Percentiles rank a stretch among this genome's conserved stretches.
Evolutionary conservation across 2,329 filamentous ascomycete genomes (phyloP).

Genomic region (Apiospora rasikravindrae): DNA sequence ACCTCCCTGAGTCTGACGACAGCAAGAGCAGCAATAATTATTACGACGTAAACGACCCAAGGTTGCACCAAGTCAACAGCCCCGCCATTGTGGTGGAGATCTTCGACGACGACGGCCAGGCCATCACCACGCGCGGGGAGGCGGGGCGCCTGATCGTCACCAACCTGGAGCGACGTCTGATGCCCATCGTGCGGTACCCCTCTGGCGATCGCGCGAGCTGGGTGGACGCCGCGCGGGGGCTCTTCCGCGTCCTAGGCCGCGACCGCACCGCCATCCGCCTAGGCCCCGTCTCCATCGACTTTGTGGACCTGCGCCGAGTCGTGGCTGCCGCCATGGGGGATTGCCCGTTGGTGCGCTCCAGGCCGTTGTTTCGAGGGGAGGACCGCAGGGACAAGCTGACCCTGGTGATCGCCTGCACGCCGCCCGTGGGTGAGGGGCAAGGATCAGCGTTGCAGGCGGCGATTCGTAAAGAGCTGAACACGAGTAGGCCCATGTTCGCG

Average conservation of each 20-base stretch:
- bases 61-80: background rate
- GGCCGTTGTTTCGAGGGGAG: background rate
- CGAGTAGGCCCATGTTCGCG: background rate
- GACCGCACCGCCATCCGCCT: background rate
- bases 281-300: background rate
- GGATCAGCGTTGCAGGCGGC: background rate
- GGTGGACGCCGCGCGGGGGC: background rate
- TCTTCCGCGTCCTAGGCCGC: background rate
- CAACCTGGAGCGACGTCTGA: background rate
- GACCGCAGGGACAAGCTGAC: conserved; percentile 10
- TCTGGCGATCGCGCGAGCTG: background rate
- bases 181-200: conserved; percentile 6
- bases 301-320: conserved; percentile 1
- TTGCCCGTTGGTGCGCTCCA: background rate
- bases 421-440: background rate
- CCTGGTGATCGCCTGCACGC: background rate
- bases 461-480: background rate
- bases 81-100: background rate
- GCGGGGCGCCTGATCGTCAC: background rate
- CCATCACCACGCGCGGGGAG: background rate
- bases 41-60: background rate
- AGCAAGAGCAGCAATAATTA: fast-evolving
- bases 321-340: background rate
- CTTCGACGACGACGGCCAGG: background rate
- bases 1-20: background rate